A percentile compares a stretch with the other conserved stretches of the same genome.
phyloP scores from a whole-genome alignment of 352 stramenopile species.

The Pythium myriotylum region DNA sequence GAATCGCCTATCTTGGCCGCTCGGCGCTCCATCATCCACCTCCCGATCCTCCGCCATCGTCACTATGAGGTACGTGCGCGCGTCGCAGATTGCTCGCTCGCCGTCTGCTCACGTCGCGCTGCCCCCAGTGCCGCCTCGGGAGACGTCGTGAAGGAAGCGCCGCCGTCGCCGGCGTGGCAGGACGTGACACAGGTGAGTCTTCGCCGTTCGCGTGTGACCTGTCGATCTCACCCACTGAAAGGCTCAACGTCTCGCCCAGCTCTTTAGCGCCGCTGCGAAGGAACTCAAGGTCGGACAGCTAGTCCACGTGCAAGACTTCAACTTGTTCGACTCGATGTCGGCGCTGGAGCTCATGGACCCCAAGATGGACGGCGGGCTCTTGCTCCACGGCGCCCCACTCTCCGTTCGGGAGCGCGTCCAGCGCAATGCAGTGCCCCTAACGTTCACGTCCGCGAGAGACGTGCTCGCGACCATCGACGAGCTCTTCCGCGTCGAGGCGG shows the following conservation, averaged over 20 bases:
- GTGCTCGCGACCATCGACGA: constrained; percentile 78
- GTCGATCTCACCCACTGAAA: too few species aligned
- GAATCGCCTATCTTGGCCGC: neutral
- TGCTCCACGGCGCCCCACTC: constrained; percentile 56
- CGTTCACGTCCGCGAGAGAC: constrained; percentile 67
- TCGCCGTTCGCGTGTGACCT: neutral
- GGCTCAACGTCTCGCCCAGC: constrained; percentile 23
- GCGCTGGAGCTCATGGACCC: constrained; percentile 93
- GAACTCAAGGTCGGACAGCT: constrained; percentile 83
- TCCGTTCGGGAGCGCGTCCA: constrained; percentile 58
- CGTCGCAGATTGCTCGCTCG: constrained; percentile 30
- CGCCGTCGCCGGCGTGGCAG: constrained; percentile 3
- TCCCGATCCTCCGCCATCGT: constrained; percentile 1
- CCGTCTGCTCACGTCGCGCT: constrained; percentile 32
- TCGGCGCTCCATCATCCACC: neutral
- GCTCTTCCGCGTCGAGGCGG: constrained; percentile 73
- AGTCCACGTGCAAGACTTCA: constrained; percentile 83
- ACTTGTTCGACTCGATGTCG: constrained; percentile 94
- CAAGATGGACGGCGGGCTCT: constrained; percentile 94
- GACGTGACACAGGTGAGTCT: constrained; percentile 24
- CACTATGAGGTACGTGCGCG: constrained; percentile 25
- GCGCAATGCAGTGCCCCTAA: constrained; percentile 41
- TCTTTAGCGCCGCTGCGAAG: constrained; percentile 65
- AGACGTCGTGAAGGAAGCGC: constrained; percentile 14
- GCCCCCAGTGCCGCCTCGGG: constrained; percentile 35